Conservation (phyloP, 495 filamentous ascomycete species). For the Penicillium robsamsonii region DNA sequence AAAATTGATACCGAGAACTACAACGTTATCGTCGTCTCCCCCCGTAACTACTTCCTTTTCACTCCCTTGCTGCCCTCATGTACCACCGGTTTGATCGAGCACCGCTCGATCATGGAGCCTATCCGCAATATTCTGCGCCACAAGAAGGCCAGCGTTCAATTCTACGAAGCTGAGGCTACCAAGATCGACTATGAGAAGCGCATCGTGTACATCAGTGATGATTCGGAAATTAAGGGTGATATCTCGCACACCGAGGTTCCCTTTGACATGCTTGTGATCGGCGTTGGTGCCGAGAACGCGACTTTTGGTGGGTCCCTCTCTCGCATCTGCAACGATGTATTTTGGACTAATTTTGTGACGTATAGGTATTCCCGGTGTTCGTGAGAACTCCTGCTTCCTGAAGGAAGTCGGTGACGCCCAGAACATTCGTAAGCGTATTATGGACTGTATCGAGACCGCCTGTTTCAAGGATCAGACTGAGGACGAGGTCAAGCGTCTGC, state of each 20-base stretch:
- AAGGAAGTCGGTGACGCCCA: conserved; percentile 97
- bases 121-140: conserved; percentile 90
- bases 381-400: conserved; percentile 94
- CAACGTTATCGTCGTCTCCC: conserved; percentile 93
- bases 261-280: conserved; percentile 97
- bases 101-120: conserved; percentile 99
- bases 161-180: conserved; percentile 96
- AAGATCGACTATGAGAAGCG: conserved; percentile 94
- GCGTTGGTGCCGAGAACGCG: conserved; percentile 96
- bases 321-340: neutral
- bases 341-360: conserved; percentile 12
- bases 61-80: conserved; percentile 95
- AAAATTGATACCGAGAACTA: conserved; percentile 98
- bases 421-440: conserved; percentile 93
- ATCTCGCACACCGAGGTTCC: conserved; percentile 81
- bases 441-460: conserved; percentile 98
- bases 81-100: conserved; percentile 95
- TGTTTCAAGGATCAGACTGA: conserved; percentile 95
- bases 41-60: conserved; percentile 99
- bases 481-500: conserved; percentile 86
- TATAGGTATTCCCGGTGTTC: conserved; percentile 85
- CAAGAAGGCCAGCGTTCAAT: conserved; percentile 88
- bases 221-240: conserved; percentile 88
- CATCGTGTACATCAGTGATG: conserved; percentile 82
- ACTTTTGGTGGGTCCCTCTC: conserved; percentile 71